Evolutionary conservation across 176 grass and related monocot species (phyloP).

Genomic region (Oryza brachyantha): DNA sequence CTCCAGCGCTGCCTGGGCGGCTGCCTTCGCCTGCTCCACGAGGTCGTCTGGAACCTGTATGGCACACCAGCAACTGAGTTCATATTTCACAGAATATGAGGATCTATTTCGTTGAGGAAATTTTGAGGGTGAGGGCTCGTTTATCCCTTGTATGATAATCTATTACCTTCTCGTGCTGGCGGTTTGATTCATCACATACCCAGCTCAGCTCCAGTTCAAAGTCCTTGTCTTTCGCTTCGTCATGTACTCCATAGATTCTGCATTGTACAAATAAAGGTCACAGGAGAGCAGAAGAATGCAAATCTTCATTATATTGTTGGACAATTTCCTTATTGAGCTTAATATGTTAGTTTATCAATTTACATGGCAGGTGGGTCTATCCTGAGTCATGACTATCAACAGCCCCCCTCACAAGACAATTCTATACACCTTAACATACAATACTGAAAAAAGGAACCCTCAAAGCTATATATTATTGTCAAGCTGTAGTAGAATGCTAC

Average conservation of each 20-base stretch:
- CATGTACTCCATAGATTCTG: slow-evolving; percentile 79
- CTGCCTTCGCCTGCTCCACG: slow-evolving; percentile 57
- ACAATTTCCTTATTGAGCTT: no score
- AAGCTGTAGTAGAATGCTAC: not conserved
- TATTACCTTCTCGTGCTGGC: slow-evolving; percentile 61
- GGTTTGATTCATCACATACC: slow-evolving; percentile 76
- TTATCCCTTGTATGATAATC: not conserved
- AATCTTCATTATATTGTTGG: no score
- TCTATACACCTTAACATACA: not conserved
- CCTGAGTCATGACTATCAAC: not conserved
- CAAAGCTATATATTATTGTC: not conserved
- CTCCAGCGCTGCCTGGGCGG: slow-evolving; percentile 65
- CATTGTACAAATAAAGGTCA: not conserved
- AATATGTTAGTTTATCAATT: not conserved
- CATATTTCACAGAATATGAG: not conserved
- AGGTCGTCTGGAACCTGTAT: slow-evolving; percentile 57
- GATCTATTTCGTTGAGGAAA: not conserved
- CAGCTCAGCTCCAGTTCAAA: slow-evolving; percentile 83
- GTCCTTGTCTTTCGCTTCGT: slow-evolving; percentile 74
- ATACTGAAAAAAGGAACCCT: not conserved
- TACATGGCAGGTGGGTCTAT: not conserved
- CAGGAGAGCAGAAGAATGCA: not conserved
- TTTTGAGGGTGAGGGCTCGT: not conserved
- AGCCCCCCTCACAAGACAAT: not conserved
- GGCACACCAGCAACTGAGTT: not conserved